A percentile compares a stretch with the other conserved stretches of the same genome.
Conservation (phyloP, 2,329 filamentous ascomycete species). For the Zymoseptoria brevis region DNA sequence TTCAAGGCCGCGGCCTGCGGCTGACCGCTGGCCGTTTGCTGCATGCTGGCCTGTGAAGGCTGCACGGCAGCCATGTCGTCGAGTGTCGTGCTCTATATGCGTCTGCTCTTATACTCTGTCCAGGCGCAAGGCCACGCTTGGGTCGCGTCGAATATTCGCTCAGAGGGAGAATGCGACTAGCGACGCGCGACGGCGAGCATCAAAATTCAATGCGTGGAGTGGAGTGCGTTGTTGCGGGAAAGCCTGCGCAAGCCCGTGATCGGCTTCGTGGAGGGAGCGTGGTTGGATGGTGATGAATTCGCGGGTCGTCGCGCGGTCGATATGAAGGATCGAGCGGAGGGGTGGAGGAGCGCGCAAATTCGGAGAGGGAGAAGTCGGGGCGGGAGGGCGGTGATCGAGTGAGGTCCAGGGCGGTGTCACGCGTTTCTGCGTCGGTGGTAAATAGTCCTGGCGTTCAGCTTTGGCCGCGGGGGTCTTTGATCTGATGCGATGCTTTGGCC, state of each 20-base stretch:
- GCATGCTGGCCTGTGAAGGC: constrained; percentile 20
- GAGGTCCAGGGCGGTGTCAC: not conserved
- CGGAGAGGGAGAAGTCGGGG: not conserved
- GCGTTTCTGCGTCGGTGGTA: not conserved
- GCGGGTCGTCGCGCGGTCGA: not conserved
- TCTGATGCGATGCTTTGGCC: not conserved
- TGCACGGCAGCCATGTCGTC: constrained; percentile 25
- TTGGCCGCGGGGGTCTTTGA: not conserved
- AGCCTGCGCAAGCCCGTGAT: not conserved
- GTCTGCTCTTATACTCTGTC: constrained; percentile 4
- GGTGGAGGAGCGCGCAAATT: not conserved
- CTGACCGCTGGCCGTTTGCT: constrained; percentile 15
- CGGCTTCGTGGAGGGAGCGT: not conserved
- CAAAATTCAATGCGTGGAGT: constrained; percentile 3
- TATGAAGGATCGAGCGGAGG: not conserved
- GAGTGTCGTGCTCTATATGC: constrained; percentile 8
- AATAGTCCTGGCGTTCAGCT: not conserved
- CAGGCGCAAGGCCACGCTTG: constrained; percentile 9
- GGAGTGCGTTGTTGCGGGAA: not conserved
- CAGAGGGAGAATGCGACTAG: constrained; percentile 4
- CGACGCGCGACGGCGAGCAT: constrained; percentile 6
- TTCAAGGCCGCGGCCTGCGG: constrained; percentile 8
- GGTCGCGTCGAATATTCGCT: constrained; percentile 12
- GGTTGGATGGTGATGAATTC: not conserved
- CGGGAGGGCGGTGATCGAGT: not conserved